These are phyloP conservation scores for Fragosphaeria purpurea DNA, from an alignment of 2,329 filamentous ascomycete species.

Conservation along the genomic window DNA sequence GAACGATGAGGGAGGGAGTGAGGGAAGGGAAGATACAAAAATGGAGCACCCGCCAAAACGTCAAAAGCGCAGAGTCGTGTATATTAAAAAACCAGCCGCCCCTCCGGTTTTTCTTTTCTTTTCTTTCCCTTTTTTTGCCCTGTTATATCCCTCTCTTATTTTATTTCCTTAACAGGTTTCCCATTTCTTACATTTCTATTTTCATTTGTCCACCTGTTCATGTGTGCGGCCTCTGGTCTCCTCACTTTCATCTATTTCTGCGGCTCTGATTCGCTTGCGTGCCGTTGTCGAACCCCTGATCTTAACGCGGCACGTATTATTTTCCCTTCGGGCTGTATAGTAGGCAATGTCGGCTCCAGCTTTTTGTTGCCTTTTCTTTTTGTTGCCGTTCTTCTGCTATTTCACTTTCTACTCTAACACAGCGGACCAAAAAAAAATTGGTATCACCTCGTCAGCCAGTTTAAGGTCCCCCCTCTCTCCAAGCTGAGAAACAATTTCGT, in stretches of 20 bases:
- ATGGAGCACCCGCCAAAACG: not conserved
- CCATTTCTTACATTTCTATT: not conserved
- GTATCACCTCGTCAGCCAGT: too few species aligned
- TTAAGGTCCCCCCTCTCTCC: not conserved
- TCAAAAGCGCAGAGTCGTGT: constrained; percentile 9
- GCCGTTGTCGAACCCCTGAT: not conserved
- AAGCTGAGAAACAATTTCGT: not conserved
- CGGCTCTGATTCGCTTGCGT: not conserved
- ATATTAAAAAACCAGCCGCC: constrained; percentile 9
- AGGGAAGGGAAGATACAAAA: not conserved
- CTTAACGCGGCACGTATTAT: not conserved
- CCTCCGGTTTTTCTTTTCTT: constrained; percentile 2
- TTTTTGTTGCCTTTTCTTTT: not conserved
- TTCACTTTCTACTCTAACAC: too few species aligned
- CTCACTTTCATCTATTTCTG: not conserved
- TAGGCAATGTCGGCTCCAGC: constrained; percentile 1
- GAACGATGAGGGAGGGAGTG: not conserved
- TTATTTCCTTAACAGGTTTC: not conserved
- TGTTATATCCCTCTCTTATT: not conserved
- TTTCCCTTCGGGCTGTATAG: too few species aligned
- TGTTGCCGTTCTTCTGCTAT: not conserved
- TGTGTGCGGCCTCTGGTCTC: constrained; percentile 4
- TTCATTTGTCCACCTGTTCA: constrained; percentile 7
- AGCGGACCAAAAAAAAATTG: too few species aligned
- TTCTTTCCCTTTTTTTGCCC: not conserved